Evolutionary conservation across 257 asterid species (phyloP), one percentile per base, ranked within the genome.

Genomic region (Cruciata laevipes): DNA sequence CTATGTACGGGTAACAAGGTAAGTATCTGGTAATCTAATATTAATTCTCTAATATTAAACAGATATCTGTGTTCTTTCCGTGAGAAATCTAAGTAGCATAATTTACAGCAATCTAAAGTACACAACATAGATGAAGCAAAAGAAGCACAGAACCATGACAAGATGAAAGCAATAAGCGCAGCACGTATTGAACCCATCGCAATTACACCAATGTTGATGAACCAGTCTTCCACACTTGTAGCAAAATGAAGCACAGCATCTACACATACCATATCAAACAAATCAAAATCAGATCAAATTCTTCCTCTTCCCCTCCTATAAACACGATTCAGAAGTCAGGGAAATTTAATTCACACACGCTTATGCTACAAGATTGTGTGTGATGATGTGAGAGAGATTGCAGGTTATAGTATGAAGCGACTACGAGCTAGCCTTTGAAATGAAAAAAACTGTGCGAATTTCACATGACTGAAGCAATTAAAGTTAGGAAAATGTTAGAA

Each of bases 211-310:
- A 57, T 79, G 86, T 40, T 63, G 81, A 38, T 76, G 23, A 62
- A 85, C 90, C 65, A 66, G 84, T 76, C 66, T 78, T 49, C 96
- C 96, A 61, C 96, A 89, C 75, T 75, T 82, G 87, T 89, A 87
- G 87, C 95, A 89, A 80, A 89, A 89, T n/a, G 73, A 76, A 42
- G 83, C 74, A 53, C 77, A 73, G 59, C 95, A 85, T 75, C 92
- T 88, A 82, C 81, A 81, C 8, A 14, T 47, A 47, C 71, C 55
- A 63, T 40, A 61, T 7, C 17, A 67, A 32, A 53, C 17, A 49
- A 13, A 27, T 33, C 18, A 52, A 63, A 33, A 73, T 55, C 63
- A 70, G 51, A 63, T n/a, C 69, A 1, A 25, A 32, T 56, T n/a
- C 18, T 56, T 38, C 14, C 6, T 16, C 20, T 21, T 56, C 60